These are phyloP conservation scores for Leishmania tarentolae DNA, from an alignment of 208 protist genomes.

Conservation along the genomic window DNA sequence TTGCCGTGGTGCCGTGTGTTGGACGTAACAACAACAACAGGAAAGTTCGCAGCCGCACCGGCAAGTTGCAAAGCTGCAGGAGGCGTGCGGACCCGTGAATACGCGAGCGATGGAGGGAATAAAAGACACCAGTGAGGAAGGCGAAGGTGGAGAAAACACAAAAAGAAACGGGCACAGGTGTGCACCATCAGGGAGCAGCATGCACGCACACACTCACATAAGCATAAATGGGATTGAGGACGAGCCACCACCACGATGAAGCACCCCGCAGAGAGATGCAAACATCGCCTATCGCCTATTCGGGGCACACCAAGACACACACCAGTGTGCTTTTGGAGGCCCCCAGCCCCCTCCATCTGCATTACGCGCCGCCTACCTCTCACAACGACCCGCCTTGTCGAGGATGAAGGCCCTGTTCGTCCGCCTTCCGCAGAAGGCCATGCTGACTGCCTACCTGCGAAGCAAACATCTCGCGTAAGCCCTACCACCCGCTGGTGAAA, in stretches of 20 bases:
- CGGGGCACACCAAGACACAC: not conserved
- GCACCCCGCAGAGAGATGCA: not conserved
- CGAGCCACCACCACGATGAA: not conserved
- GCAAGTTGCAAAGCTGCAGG: not conserved
- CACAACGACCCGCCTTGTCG: not conserved
- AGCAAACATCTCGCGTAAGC: conserved; percentile 16
- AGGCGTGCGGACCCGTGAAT: not conserved
- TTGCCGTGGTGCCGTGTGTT: not conserved
- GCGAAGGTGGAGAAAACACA: not conserved
- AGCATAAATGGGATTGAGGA: not conserved
- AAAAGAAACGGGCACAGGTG: not conserved
- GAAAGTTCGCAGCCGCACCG: not conserved
- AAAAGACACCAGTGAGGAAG: not conserved
- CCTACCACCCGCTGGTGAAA: conserved; percentile 14
- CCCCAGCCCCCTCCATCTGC: not conserved
- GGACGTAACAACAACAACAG: not conserved
- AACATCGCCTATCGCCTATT: not conserved
- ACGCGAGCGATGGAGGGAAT: not conserved
- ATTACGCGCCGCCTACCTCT: not conserved
- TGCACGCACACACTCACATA: not conserved
- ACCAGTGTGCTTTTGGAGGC: not conserved
- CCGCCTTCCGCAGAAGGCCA: not conserved
- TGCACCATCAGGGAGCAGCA: not conserved
- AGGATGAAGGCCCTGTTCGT: not conserved
- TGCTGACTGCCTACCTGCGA: not conserved